phyloP scores from a whole-genome alignment of 2,329 filamentous ascomycete genomes.

The Cladosporium oxysporum region DNA sequence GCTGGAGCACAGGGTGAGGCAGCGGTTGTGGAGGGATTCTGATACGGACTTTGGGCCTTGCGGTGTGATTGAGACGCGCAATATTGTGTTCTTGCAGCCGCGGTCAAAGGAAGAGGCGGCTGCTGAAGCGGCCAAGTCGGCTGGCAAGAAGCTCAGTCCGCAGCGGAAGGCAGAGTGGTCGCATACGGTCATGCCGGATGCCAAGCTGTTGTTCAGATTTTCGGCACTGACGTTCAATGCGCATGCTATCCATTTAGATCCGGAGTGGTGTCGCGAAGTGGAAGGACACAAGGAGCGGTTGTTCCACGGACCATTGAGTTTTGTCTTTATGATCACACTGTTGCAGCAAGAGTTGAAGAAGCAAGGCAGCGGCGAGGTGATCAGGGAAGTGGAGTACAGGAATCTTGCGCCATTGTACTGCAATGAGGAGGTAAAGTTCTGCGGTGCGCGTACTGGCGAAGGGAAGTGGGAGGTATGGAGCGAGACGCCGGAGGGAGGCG shows the following conservation, averaged over 20 bases:
- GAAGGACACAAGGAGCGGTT: constrained; percentile 77
- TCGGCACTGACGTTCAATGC: constrained; percentile 90
- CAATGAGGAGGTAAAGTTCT: constrained; percentile 69
- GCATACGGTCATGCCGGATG: constrained; percentile 65
- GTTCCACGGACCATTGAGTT: constrained; percentile 82
- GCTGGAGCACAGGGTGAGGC: constrained; percentile 40
- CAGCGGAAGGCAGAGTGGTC: constrained; percentile 55
- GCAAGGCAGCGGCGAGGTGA: constrained; percentile 37
- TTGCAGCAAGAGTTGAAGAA: constrained; percentile 57
- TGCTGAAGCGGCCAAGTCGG: constrained; percentile 32
- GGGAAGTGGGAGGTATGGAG: constrained; percentile 45
- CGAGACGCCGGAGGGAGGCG: constrained; percentile 43
- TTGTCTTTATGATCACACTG: constrained; percentile 73
- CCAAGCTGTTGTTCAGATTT: constrained; percentile 80
- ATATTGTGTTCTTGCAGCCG: constrained; percentile 64
- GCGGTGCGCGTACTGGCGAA: constrained; percentile 56
- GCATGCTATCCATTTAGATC: constrained; percentile 85
- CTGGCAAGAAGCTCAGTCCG: constrained; percentile 41
- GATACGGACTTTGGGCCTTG: constrained; percentile 46
- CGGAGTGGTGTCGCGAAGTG: constrained; percentile 64
- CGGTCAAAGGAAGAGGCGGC: constrained; percentile 44
- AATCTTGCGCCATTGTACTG: constrained; percentile 83
- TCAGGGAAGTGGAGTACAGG: constrained; percentile 69
- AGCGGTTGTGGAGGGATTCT: constrained; percentile 47
- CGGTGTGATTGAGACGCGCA: constrained; percentile 58